These are phyloP conservation scores for Trichoderma sp. DNA, from an alignment of 2,329 filamentous ascomycete species.

Conservation along the genomic window DNA sequence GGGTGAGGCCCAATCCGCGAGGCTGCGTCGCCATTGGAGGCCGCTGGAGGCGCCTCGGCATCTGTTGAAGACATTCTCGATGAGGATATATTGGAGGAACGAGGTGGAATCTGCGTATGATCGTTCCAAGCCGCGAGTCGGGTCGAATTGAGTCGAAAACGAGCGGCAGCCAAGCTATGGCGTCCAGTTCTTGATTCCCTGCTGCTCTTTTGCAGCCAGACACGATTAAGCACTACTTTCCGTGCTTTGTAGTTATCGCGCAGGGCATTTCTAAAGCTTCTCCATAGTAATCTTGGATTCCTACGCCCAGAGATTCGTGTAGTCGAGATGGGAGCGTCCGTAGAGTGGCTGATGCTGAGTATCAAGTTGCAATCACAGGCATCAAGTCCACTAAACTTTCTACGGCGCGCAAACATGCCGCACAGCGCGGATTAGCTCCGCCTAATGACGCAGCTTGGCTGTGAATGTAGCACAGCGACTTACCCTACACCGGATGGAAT, in stretches of 20 bases:
- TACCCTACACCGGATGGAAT: not conserved
- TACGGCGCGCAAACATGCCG: constrained; percentile 20
- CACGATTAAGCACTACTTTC: not conserved
- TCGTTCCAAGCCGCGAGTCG: not conserved
- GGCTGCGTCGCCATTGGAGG: constrained; percentile 26
- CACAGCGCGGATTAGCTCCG: constrained; percentile 4
- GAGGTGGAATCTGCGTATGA: not conserved
- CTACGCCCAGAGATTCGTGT: not conserved
- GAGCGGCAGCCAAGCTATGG: not conserved
- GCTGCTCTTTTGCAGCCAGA: not conserved
- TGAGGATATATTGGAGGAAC: not conserved
- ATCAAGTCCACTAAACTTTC: constrained; percentile 26
- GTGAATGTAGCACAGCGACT: not conserved
- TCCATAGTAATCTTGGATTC: not conserved
- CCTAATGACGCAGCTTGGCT: constrained; percentile 7
- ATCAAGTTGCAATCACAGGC: not conserved
- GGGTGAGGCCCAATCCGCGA: constrained; percentile 46
- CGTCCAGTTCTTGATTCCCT: not conserved
- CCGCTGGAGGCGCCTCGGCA: not conserved
- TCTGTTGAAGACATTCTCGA: constrained; percentile 23
- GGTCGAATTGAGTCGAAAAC: not conserved
- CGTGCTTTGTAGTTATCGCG: not conserved
- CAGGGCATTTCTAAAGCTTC: not conserved
- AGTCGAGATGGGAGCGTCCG: not conserved
- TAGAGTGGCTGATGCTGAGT: not conserved